Evolutionary conservation across 345 rosid genomes (phyloP), one percentile per base, ranked within the genome.

Genomic region (Leavenworthia alabamica): DNA sequence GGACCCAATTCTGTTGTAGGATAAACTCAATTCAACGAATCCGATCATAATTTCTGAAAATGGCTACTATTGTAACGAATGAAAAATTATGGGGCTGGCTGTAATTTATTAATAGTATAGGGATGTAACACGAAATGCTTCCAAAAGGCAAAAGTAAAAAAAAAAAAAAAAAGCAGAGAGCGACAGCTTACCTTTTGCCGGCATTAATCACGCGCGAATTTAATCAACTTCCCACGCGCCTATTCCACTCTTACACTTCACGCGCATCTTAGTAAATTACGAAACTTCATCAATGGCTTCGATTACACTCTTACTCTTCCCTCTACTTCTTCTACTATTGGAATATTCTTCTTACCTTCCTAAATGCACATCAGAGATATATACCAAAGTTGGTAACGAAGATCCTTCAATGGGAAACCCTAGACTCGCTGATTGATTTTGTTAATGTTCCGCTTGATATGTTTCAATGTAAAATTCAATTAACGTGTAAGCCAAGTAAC

Each of bases 331-430:
- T 3, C 17, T 20, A 2, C 22, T 24, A 14, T 48, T 27, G 57
- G 67, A 24, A 33, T 36, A 15, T 15, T 36, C 46, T 36, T 62
- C 36, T 17, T 26, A 36, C 13, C 3, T 9, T 37, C 36, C 12
- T 35, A 62, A 46, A 60, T 60, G 7, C 2, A 11, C 35, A 27
- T 43, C 45, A 23, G 52, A 39, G 41, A 29, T 68, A 69, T n/a
- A n/a, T n/a, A n/a, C n/a, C n/a, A n/a, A 85, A 70, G 89, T 78
- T 64, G 92, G 86, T 5, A 44, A 41, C 5, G 84, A 83, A 60
- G 81, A 68, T 62, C 85, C 82, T 35, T 12, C 64, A 6, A 75
- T 83, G 77, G 86, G 82, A 45, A 85, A 85, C 19, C 92, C 89
- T 41, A 67, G 85, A 62, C 65, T 72, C 23, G 86, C 89, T 26